phyloP scores from a whole-genome alignment of 371 early-diverging fungal genomes.

The Zychaea mexicana region DNA sequence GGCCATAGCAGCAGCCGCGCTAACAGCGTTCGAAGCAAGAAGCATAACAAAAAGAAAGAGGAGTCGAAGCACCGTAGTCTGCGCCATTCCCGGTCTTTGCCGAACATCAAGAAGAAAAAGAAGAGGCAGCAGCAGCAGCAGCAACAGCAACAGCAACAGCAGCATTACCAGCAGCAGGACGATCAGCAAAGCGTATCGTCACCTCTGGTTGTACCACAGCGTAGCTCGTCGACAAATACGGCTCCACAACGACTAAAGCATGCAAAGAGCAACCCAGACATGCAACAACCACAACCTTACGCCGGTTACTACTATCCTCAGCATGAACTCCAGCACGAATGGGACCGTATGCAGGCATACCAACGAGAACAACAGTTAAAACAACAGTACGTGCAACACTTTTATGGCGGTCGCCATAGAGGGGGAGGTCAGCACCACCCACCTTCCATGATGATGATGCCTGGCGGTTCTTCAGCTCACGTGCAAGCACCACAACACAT shows the following conservation, averaged over 20 bases:
- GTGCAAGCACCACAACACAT: neutral
- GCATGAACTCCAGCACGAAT: constrained; percentile 35
- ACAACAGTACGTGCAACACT: constrained; percentile 21
- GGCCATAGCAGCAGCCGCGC: constrained; percentile 9
- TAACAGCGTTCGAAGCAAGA: neutral
- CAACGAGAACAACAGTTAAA: constrained; percentile 43
- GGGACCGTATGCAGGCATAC: constrained; percentile 43
- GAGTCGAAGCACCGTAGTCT: constrained; percentile 9
- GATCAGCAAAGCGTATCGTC: neutral
- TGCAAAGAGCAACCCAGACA: constrained; percentile 41
- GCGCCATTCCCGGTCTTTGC: constrained; percentile 31
- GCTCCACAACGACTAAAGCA: constrained; percentile 25
- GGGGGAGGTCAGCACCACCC: neutral
- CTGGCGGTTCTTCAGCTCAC: neutral
- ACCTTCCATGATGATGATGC: constrained; percentile 6
- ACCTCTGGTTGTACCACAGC: neutral
- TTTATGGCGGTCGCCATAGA: neutral
- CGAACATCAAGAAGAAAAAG: constrained; percentile 40
- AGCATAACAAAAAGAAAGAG: constrained; percentile 2
- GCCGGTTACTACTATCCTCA: constrained; percentile 21
- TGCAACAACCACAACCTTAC: constrained; percentile 18
- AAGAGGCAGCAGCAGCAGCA: constrained; percentile 17
- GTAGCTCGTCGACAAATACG: constrained; percentile 4
- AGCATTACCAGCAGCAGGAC: neutral
- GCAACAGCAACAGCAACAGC: constrained; percentile 5